Base-by-base conservation (phyloP, 208 protist species). In the Leishmania lainsoni region DNA sequence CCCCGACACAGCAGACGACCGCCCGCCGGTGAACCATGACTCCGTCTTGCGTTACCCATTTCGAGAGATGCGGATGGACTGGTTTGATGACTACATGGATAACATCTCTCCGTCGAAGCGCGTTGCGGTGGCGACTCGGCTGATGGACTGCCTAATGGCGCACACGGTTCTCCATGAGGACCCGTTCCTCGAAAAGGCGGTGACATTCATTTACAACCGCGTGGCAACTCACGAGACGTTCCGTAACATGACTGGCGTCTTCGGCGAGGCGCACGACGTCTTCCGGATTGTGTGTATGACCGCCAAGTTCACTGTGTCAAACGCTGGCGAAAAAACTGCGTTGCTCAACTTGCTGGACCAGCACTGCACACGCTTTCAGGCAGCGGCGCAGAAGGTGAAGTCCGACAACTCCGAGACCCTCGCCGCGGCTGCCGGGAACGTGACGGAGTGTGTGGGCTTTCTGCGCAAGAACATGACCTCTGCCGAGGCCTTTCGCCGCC, bases 121-220 rank as follows among this genome's bases (percentile, higher is more conserved):
- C 66, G 79, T 83, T 39, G 63, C 75, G 0, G 88, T 92, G 26
- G 77, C 87, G 45, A 82, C 89, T 70, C 87, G 89, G 39, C 77
- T 96, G 68, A 87, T 93, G 81, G 87, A 92, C 20, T 90, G 86
- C 73, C 85, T 96, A 45, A 96, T 96, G 89, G 87, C 88, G 54
- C 87, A 94, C 83, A 89, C 92, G 6, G 81, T 96, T 32, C 75
- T 93, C 48, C 89, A 94, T 81, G 89, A 92, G 74, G 92, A 96
- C 82, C 92, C 92, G 48, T 96, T 93, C 77, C 69, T 96, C 72
- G 92, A 94, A 81, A 83, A 93, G 49, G 90, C 90, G 45, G 83
- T 91, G 51, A 88, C 81, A 26, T 76, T 83, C 39, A 91, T 93
- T 63, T 75, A 74, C 69, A 83, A 84, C 42, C 89, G 87, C 52